Base-by-base conservation (phyloP, 257 asterid species). In the Scutellaria barbata region DNA sequence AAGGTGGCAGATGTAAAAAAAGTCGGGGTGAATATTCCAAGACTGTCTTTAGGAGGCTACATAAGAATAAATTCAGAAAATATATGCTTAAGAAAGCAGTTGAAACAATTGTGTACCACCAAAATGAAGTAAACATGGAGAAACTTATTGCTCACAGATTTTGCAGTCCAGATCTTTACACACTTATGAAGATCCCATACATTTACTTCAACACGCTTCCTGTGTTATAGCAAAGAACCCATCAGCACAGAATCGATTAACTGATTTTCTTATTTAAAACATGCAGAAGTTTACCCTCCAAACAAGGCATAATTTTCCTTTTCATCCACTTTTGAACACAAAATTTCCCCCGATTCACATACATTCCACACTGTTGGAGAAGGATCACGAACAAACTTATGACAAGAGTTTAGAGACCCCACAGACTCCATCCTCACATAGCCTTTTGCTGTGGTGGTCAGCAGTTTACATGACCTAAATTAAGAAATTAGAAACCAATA, bases 151-250 rank as follows among this genome's bases (percentile, higher is more conserved):
- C 96, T 84, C 77, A 94, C 98, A 64, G 93, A 86, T 88, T 86
- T 94, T 13, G 99, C 93, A 64, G 80, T 78, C 96, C 98, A 94
- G 58, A 80, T 76, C 77, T 86, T 89, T 17, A 75, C 74, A 46
- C 81, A 63, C 59, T 81, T 66, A 11, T 83, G 74, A 66, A 94
- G 86, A 88, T 94, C 98, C 98, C 98, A 94, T 53, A 89, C 40
- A 76, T 89, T 88, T 71, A 88, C 87, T 79, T 94, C 99, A 79
- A 91, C 96, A 18, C 96, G 91, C 80, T 94, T 91, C 84, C 98
- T 91, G 89, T 64, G 61, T 42, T 10, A 33, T n/a, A 66, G 14
- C 43, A 76, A 65, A 54, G 18, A 63, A 39, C 30, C 41, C 25
- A 63, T 46, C 35, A 53, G 69, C 47, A 37, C 63, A 74, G 7